A percentile compares a stretch with the other conserved stretches of the same genome.
phyloP scores from a whole-genome alignment of 2,329 filamentous ascomycete species.

The Helicocarpus griseus region DNA sequence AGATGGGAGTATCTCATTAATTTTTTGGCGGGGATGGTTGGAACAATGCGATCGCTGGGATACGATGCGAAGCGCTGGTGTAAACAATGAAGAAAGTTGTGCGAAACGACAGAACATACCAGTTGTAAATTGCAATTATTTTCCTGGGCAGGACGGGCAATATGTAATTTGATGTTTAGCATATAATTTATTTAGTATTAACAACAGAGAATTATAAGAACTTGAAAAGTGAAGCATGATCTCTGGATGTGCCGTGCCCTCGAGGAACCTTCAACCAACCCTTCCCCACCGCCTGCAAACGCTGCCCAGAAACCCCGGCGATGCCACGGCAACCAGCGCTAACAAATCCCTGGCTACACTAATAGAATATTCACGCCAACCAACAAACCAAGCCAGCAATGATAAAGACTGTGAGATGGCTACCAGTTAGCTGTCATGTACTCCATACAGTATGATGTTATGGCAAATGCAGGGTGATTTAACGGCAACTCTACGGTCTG shows the following conservation, averaged over 20 bases:
- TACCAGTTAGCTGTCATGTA: too few species aligned
- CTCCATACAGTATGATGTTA: too few species aligned
- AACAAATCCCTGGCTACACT: conserved; percentile 14
- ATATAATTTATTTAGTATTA: too few species aligned
- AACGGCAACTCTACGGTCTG: too few species aligned
- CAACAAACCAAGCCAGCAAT: not conserved
- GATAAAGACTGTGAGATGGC: too few species aligned
- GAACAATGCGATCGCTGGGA: not conserved
- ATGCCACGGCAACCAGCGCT: conserved; percentile 3
- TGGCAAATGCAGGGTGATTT: too few species aligned
- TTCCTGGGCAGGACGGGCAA: too few species aligned
- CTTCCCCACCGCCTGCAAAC: not conserved
- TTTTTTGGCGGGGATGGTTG: not conserved
- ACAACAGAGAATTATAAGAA: not conserved
- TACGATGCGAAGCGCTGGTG: not conserved
- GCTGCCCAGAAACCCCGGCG: not conserved
- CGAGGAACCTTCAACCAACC: too few species aligned
- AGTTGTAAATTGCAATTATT: too few species aligned
- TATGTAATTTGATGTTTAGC: too few species aligned
- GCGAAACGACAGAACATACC: too few species aligned
- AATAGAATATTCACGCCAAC: not conserved
- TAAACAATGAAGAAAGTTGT: not conserved
- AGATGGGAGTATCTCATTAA: not conserved
- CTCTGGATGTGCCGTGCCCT: not conserved
- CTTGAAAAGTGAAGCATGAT: not conserved